Percentiles rank a stretch among this genome's conserved stretches.
phyloP scores from a whole-genome alignment of 2,329 filamentous ascomycete genomes.

The Diaporthe sp. region DNA sequence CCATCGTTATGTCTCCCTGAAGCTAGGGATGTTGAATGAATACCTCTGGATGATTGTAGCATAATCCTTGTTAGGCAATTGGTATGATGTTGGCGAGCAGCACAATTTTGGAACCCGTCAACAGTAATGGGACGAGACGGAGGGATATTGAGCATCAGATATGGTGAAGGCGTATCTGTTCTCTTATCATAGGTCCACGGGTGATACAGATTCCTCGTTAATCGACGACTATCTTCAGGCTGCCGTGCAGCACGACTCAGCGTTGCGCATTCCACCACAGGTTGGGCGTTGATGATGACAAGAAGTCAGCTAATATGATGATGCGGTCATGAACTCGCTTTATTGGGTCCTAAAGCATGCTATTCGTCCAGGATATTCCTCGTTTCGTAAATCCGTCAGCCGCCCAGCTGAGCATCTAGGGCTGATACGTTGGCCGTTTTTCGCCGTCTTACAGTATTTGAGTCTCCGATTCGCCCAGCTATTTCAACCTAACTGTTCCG shows the following conservation, averaged over 20 bases:
- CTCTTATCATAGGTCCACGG: neutral
- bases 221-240: neutral
- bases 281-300: neutral
- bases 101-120: neutral
- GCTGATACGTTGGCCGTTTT: neutral
- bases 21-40: conserved; percentile 15
- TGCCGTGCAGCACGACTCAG: neutral
- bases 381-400: neutral
- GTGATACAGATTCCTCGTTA: neutral
- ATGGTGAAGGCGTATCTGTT: conserved; percentile 8
- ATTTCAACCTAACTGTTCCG: neutral
- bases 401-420: neutral
- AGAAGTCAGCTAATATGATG: neutral
- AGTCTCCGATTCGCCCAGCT: neutral
- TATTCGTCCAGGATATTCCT: neutral
- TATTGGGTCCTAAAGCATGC: neutral
- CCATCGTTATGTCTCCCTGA: neutral
- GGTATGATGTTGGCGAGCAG: conserved; percentile 2
- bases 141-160: conserved; percentile 29
- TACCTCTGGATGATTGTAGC: conserved; percentile 34
- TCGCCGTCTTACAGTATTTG: neutral
- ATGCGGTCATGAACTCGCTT: neutral
- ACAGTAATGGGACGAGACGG: neutral
- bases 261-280: neutral
- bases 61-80: neutral